These are phyloP conservation scores for Amoebophrya sp. DNA, from an alignment of 169 alveolate genomes.

Conservation along the genomic window DNA sequence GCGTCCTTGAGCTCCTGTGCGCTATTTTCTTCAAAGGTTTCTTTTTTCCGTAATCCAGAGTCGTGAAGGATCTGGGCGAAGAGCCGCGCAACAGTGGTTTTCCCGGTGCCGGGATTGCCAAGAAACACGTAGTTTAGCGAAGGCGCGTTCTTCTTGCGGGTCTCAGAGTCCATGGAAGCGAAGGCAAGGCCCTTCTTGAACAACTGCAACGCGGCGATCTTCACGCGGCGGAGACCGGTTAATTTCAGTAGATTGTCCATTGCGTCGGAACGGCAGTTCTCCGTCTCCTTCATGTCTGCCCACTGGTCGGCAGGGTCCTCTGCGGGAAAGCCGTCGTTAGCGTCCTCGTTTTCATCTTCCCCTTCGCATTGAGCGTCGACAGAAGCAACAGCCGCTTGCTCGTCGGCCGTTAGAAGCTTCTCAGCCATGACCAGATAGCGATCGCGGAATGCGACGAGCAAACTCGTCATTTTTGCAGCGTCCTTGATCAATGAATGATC, in stretches of 20 bases:
- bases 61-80: slow-evolving; percentile 17
- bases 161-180: slow-evolving; percentile 12
- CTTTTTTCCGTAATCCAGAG: slow-evolving; percentile 4
- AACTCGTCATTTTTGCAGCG: too few species aligned
- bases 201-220: slow-evolving; percentile 7
- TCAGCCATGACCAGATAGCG: too few species aligned
- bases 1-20: slow-evolving; percentile 22
- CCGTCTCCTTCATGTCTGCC: too few species aligned
- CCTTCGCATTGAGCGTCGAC: too few species aligned
- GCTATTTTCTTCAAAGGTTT: slow-evolving; percentile 15
- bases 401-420: not conserved
- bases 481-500: too few species aligned
- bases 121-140: not conserved
- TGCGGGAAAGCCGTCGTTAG: too few species aligned
- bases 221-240: slow-evolving; percentile 13
- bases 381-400: not conserved
- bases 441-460: too few species aligned
- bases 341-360: too few species aligned
- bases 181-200: slow-evolving; percentile 16
- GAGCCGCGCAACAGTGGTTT: slow-evolving; percentile 24
- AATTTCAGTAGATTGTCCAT: slow-evolving; percentile 18
- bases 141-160: not conserved
- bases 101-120: slow-evolving; percentile 29
- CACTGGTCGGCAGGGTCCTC: too few species aligned
- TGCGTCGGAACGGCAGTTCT: slow-evolving; percentile 16